Base-by-base conservation (phyloP, 768 basidiomycete genomes). In the Candolleomyces aberdarensis region DNA sequence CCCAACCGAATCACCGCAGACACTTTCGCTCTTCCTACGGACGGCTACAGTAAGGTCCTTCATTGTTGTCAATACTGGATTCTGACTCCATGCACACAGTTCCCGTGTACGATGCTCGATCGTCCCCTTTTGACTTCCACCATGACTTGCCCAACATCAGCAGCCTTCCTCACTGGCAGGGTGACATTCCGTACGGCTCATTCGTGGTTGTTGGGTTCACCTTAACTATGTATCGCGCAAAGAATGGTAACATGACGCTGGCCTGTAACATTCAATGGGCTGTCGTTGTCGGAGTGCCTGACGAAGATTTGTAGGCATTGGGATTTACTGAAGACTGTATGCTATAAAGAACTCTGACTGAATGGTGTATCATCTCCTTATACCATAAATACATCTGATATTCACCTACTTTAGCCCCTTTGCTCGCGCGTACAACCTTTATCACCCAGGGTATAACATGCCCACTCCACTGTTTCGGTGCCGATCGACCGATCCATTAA, bases 101-200 rank as follows among this genome's bases (percentile, higher is more conserved):
- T 13, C 57, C 57, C 5, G 19, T 58, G 13, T 58, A 58, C 47
- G 57, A 58, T 29, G 57, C 57, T 8, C 57, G 47, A n/a, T n/a
- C n/a, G n/a, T n/a, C n/a, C 13, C 3, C 3, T 39, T 49, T 58
- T n/a, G 47, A 58, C 31, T 32, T 58, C 44, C 2, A 26, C 19
- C 17, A 4, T 14, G 56, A 43, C 29, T n/a, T 57, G 3, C 31
- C 5, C 31, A 32, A 32, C n/a, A 3, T 58, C 47, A 2, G 2
- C 15, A 4, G 29, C 7, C 46, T 58, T 40, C 20, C 44, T 15
- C 3, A 3, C 6, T 48, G 22, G 36, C 3, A 20, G 6, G 57
- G 46, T 26, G 57, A 58, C 13, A 19, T 58, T 49, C 57, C 57
- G 4, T 8, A 9, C 22, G 57, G 47, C 7, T 58, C 57, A 4